phyloP scores from a whole-genome alignment of 106 monocot genomes.

The Amphibolis antarctica region DNA sequence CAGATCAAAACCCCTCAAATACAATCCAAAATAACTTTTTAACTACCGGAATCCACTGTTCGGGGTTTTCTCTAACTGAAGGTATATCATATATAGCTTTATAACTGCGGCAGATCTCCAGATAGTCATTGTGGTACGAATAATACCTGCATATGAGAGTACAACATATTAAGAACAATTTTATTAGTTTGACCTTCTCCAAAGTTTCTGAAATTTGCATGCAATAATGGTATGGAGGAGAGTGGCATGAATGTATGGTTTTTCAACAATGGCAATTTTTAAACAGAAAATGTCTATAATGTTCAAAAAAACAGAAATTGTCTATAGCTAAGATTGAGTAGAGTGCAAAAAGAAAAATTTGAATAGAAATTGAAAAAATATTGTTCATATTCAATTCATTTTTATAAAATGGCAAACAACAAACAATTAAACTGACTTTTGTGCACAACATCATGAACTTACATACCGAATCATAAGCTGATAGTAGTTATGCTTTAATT shows the following conservation, averaged over 20 bases:
- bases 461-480: slow-evolving; percentile 90
- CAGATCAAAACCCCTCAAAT: background rate
- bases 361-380: too few relatives aligned
- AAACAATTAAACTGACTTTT: background rate
- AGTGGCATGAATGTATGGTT: background rate
- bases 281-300: too few relatives aligned
- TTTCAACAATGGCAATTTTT: too few relatives aligned
- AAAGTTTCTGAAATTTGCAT: too few relatives aligned
- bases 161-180: too few relatives aligned
- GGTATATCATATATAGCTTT: slow-evolving; percentile 96
- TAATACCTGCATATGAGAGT: slow-evolving; percentile 51
- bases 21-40: background rate
- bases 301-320: too few relatives aligned
- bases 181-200: too few relatives aligned
- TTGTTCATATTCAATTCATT: too few relatives aligned
- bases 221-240: background rate
- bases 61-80: slow-evolving; percentile 69
- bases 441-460: too few relatives aligned
- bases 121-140: slow-evolving; percentile 71
- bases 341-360: too few relatives aligned
- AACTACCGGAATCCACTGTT: slow-evolving; percentile 82
- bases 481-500: slow-evolving; percentile 89
- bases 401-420: too few relatives aligned
- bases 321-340: too few relatives aligned
- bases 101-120: slow-evolving; percentile 94